Conservation (phyloP, 2,329 filamentous ascomycete genomes). For the Torrubiella hemipterigena region DNA sequence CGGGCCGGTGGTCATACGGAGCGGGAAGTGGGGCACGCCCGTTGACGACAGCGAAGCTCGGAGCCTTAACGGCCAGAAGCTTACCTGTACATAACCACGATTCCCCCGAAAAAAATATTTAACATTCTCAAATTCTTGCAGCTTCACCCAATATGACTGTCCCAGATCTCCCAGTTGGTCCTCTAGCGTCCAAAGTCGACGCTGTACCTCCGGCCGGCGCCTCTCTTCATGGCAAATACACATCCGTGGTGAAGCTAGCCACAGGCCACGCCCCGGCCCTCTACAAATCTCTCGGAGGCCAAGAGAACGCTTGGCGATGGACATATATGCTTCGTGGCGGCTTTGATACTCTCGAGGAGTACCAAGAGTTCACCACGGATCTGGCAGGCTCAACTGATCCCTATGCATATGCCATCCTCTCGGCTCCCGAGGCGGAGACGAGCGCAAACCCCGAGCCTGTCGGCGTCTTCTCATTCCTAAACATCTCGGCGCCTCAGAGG, state of each 20-base stretch:
- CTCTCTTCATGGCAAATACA: slow-evolving; percentile 17
- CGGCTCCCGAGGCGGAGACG: slow-evolving; percentile 14
- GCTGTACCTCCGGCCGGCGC: background rate
- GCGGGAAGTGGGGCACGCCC: no score
- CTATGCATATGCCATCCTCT: slow-evolving; percentile 32
- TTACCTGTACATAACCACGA: no score
- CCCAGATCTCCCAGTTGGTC: background rate
- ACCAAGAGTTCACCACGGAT: slow-evolving; percentile 8
- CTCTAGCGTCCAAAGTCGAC: background rate
- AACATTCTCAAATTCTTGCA: no score
- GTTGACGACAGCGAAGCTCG: no score
- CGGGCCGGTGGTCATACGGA: no score
- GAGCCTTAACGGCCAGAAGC: no score
- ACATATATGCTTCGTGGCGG: slow-evolving; percentile 19
- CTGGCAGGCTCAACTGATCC: slow-evolving; percentile 19
- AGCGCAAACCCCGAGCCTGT: slow-evolving; percentile 19
- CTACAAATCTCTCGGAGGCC: slow-evolving; percentile 20
- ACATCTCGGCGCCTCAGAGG: slow-evolving; percentile 32
- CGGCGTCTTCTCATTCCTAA: slow-evolving; percentile 31
- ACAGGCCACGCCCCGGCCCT: slow-evolving; percentile 14
- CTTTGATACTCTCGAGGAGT: slow-evolving; percentile 10
- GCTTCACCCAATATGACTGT: background rate
- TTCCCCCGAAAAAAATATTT: no score
- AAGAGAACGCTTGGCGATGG: slow-evolving; percentile 19
- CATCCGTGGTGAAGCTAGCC: slow-evolving; percentile 16